A percentile compares a stretch with the other conserved stretches of the same genome.
These are phyloP conservation scores for Phytophthora litchii DNA, from an alignment of 352 stramenopile genomes.

Conservation along the genomic window DNA sequence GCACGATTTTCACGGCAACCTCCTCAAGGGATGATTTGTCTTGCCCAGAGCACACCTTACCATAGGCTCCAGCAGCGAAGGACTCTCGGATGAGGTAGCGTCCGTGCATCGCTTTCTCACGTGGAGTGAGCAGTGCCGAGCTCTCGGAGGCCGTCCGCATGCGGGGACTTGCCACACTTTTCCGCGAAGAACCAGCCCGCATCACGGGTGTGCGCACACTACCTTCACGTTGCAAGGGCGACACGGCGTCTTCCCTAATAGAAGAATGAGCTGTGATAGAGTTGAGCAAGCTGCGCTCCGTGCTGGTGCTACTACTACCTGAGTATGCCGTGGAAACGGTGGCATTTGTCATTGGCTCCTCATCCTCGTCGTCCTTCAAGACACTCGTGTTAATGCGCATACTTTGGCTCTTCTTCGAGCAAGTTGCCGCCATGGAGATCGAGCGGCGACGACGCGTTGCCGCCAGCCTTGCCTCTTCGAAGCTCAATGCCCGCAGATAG, in stretches of 20 bases:
- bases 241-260: constrained; percentile 18
- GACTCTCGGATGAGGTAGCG: constrained; percentile 78
- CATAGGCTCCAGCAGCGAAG: constrained; percentile 74
- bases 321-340: not conserved
- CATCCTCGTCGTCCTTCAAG: constrained; percentile 6
- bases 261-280: constrained; percentile 12
- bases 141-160: constrained; percentile 41
- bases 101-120: constrained; percentile 71
- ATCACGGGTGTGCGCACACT: constrained; percentile 4
- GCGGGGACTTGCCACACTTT: constrained; percentile 12
- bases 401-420: constrained; percentile 26
- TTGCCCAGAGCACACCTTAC: constrained; percentile 64
- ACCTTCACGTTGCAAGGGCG: constrained; percentile 15
- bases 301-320: constrained; percentile 24
- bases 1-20: constrained; percentile 80
- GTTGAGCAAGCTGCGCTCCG: constrained; percentile 27
- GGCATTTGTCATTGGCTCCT: not conserved
- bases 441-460: constrained; percentile 46
- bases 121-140: constrained; percentile 46
- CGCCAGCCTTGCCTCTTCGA: constrained; percentile 50
- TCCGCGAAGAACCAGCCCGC: constrained; percentile 16
- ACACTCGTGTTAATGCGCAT: constrained; percentile 17
- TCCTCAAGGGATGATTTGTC: constrained; percentile 54
- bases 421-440: constrained; percentile 21
- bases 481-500: constrained; percentile 59